A percentile compares a stretch with the other conserved stretches of the same genome.
phyloP scores from a whole-genome alignment of 352 stramenopile genomes.

The Phytopythium helicoides region DNA sequence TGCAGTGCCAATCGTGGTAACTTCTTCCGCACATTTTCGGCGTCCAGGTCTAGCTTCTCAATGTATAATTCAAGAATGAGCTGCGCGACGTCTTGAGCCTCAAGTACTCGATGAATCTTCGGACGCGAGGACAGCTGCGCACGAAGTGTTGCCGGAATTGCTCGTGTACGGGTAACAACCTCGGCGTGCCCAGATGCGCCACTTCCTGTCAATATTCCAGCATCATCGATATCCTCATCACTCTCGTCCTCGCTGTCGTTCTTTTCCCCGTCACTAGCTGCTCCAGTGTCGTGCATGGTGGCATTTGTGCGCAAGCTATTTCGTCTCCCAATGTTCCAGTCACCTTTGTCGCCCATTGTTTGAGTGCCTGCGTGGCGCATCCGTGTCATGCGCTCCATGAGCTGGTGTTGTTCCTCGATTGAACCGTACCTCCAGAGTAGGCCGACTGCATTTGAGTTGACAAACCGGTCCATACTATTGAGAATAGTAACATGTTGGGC shows the following conservation, averaged over 20 bases:
- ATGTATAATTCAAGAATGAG: slow-evolving; percentile 43
- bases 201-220: background rate
- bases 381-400: slow-evolving; percentile 60
- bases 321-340: slow-evolving; percentile 1
- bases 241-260: slow-evolving; percentile 10
- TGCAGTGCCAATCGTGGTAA: slow-evolving; percentile 32
- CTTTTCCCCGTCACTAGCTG: no score
- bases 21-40: slow-evolving; percentile 13
- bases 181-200: slow-evolving; percentile 24
- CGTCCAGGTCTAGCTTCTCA: slow-evolving; percentile 59
- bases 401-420: slow-evolving; percentile 37
- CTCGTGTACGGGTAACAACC: slow-evolving; percentile 13
- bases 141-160: slow-evolving; percentile 47
- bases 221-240: slow-evolving; percentile 12
- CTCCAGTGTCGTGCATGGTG: no score
- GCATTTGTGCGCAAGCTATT: background rate
- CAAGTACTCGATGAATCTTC: slow-evolving; percentile 50
- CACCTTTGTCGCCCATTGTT: slow-evolving; percentile 16
- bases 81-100: slow-evolving; percentile 38
- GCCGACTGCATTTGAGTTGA: slow-evolving; percentile 61
- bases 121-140: slow-evolving; percentile 47
- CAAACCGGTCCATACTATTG: slow-evolving; percentile 65
- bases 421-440: slow-evolving; percentile 71
- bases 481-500: slow-evolving; percentile 34
- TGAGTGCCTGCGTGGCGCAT: slow-evolving; percentile 33